Evolutionary conservation across 495 filamentous ascomycete genomes (phyloP).

Genomic region (Hypoxylon fragiforme): DNA sequence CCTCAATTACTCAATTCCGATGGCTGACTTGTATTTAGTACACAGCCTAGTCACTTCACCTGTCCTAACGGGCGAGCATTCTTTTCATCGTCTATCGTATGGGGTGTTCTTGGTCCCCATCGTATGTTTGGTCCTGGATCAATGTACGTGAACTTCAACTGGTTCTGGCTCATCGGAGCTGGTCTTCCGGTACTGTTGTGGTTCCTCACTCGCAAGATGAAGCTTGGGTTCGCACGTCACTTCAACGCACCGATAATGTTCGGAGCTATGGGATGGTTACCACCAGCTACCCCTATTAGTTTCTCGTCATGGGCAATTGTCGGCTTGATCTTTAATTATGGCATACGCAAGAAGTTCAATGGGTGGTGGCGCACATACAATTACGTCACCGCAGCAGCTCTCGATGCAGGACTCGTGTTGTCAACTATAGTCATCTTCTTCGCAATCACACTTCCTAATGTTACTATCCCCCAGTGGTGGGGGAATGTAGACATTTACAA

Average conservation of each 20-base stretch:
- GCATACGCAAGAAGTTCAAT: conserved; percentile 51
- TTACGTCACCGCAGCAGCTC: conserved; percentile 64
- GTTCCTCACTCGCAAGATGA: conserved; percentile 54
- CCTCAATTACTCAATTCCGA: background rate
- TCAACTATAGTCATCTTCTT: conserved; percentile 54
- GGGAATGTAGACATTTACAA: conserved; percentile 49
- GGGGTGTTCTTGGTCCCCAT: conserved; percentile 61
- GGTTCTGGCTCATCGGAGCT: conserved; percentile 62
- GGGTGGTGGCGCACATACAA: conserved; percentile 67
- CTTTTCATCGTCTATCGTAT: conserved; percentile 58
- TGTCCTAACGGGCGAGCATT: conserved; percentile 66
- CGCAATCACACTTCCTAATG: conserved; percentile 44
- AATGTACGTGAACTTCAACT: conserved; percentile 60
- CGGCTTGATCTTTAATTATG: conserved; percentile 60
- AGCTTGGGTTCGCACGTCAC: conserved; percentile 49
- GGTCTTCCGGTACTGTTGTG: conserved; percentile 54
- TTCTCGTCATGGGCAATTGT: conserved; percentile 63
- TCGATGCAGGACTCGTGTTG: conserved; percentile 50
- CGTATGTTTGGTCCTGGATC: conserved; percentile 61
- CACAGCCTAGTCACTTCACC: conserved; percentile 56
- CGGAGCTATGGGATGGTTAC: conserved; percentile 58
- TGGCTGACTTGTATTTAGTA: conserved; percentile 15
- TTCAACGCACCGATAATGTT: conserved; percentile 63
- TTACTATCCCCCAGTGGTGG: conserved; percentile 53
- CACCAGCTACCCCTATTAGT: conserved; percentile 61